A percentile compares a stretch with the other conserved stretches of the same genome.
Evolutionary conservation across 176 grass and related monocot species (phyloP).

Genomic region (bread wheat (Triticum aestivum)): IWGSC_CS_RefSeq_v2.1 NC_057806.1:680730557-680731056

Average conservation of each 20-base stretch:
- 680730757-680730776: not conserved
- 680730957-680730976: not conserved
- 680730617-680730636: not conserved
- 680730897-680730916: not conserved
- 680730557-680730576: conserved; percentile 17
- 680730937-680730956: not conserved
- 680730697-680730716: not conserved
- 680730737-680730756: not conserved
- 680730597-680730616: not conserved
- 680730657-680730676: conserved; percentile 22
- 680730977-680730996: too few relatives aligned
- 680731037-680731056: too few relatives aligned
- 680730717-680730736: conserved; percentile 14
- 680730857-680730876: not conserved
- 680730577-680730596: conserved; percentile 33
- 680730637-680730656: not conserved
- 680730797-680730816: conserved; percentile 33
- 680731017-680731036: too few relatives aligned
- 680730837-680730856: not conserved
- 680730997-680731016: too few relatives aligned
- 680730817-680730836: conserved; percentile 35
- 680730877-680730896: not conserved
- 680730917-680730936: not conserved
- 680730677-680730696: not conserved
- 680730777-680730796: not conserved